Base-by-base conservation (phyloP, 805 yeast genomes). In the Scheffersomyces stipitis region DNA sequence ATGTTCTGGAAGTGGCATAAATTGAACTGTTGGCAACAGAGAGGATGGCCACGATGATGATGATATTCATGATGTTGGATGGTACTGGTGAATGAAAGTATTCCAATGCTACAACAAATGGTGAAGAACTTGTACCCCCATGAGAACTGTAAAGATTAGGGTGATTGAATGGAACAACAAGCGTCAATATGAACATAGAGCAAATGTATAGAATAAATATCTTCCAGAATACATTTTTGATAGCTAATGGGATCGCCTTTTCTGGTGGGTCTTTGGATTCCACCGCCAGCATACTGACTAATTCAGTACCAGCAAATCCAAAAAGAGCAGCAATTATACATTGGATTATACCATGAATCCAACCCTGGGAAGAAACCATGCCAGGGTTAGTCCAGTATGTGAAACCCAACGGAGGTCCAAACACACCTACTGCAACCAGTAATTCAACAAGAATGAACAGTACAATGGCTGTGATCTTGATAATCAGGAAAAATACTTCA, bases 371-470 rank as follows among this genome's bases (percentile, higher is more conserved):
- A 10, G 40, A 31, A 33, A 55, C 45, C 0, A 53, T 46, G 26
- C 60, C 60, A 2, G 60, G 60, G 36, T 45, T 18, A 8, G 43
- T 33, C 60, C 60, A 55, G 47, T 43, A 54, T 9, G 48, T 48
- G 48, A 54, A 54, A 4, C 60, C 60, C 17, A 52, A 43, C 13
- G 54, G 53, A 13, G 46, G 51, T 15, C 59, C 58, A 40, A 52
- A 44, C 2, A 41, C 56, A 3, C 57, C 57, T 4, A 51, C 42
- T 31, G 47, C 49, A 26, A 52, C 46, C 26, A 50, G 41, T 33
- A 54, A 36, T 31, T 50, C 44, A 17, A 54, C 28, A 22, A 52
- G 43, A 24, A 46, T 45, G 10, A 56, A 57, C 16, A 54, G 13
- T 5, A 49, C 28, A 28, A 56, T 48, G 7, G 58, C 50, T 28